Conservation (phyloP, 2,329 filamentous ascomycete genomes). For the Pyrenophora seminiperda region DNA sequence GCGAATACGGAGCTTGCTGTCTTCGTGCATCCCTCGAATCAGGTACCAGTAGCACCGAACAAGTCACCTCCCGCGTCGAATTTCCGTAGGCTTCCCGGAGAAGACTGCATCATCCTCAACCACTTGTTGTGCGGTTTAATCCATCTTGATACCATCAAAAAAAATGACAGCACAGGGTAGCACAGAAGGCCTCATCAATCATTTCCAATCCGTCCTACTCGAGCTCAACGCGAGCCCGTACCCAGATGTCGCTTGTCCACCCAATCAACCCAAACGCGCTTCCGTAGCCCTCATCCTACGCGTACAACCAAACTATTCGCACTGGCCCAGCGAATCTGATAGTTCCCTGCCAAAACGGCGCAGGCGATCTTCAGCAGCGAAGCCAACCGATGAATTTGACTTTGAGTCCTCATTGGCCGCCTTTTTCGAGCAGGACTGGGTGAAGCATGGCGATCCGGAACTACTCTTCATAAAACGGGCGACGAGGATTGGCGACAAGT, state of each 20-base stretch:
- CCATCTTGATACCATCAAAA: not conserved
- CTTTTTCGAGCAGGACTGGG: slow-evolving; percentile 70
- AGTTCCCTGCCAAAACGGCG: slow-evolving; percentile 27
- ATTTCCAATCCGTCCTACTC: slow-evolving; percentile 51
- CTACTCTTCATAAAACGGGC: slow-evolving; percentile 74
- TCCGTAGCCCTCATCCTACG: slow-evolving; percentile 69
- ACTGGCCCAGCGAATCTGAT: slow-evolving; percentile 54
- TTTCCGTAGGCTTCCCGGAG: not conserved
- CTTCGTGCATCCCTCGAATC: not conserved
- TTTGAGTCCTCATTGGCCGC: slow-evolving; percentile 54
- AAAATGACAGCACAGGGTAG: slow-evolving; percentile 27
- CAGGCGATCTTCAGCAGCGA: slow-evolving; percentile 33
- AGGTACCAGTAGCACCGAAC: not conserved
- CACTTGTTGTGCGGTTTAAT: not conserved
- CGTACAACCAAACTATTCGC: slow-evolving; percentile 62
- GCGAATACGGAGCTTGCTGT: not conserved
- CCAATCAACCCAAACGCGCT: slow-evolving; percentile 62
- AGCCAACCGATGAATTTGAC: slow-evolving; percentile 33
- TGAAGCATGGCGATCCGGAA: slow-evolving; percentile 68
- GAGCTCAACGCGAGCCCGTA: slow-evolving; percentile 54
- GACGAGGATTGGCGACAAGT: slow-evolving; percentile 67
- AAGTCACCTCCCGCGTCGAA: not conserved
- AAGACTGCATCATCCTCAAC: not conserved
- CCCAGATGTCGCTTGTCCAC: slow-evolving; percentile 56
- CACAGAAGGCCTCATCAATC: slow-evolving; percentile 42